Conservation (phyloP, 1,139 yeast genomes). For the Arxiozyma telluris region DNA sequence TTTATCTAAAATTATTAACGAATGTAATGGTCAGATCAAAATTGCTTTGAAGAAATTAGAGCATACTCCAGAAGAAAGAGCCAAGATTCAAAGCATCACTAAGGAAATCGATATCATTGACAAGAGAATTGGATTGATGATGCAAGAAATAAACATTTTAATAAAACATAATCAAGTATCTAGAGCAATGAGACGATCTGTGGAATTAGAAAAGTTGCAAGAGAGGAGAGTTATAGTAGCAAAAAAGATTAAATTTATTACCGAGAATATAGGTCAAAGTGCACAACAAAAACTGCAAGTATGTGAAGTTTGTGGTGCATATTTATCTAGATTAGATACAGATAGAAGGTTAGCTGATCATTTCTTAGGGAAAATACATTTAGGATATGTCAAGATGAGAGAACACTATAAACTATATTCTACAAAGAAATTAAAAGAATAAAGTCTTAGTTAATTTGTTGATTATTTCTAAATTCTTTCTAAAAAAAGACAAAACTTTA, state of each 20-base stretch:
- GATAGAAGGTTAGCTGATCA: slow-evolving; percentile 89
- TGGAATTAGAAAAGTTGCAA: slow-evolving; percentile 38
- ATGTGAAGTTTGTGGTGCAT: slow-evolving; percentile 88
- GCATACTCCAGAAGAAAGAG: slow-evolving; percentile 70
- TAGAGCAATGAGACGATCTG: slow-evolving; percentile 41
- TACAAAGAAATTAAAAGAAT: not conserved
- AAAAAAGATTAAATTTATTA: slow-evolving; percentile 47
- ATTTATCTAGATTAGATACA: slow-evolving; percentile 75
- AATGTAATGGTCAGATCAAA: slow-evolving; percentile 58
- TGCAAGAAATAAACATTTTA: slow-evolving; percentile 59
- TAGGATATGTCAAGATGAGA: slow-evolving; percentile 73
- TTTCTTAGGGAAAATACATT: slow-evolving; percentile 78
- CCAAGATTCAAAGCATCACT: slow-evolving; percentile 52
- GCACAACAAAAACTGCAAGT: slow-evolving; percentile 89
- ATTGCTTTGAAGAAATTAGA: slow-evolving; percentile 61
- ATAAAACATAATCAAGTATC: slow-evolving; percentile 43
- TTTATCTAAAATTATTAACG: slow-evolving; percentile 41
- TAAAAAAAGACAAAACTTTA: not conserved
- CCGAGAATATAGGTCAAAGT: slow-evolving; percentile 74
- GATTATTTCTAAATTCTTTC: not conserved
- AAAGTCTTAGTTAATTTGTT: not conserved
- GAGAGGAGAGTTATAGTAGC: slow-evolving; percentile 42
- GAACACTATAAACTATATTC: slow-evolving; percentile 32
- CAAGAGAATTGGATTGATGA: slow-evolving; percentile 55
- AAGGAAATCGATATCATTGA: slow-evolving; percentile 61